Percentiles rank a stretch among this genome's conserved stretches.
Evolutionary conservation across 345 rosid species (phyloP).

Genomic region (Durio zibethinus): DNA sequence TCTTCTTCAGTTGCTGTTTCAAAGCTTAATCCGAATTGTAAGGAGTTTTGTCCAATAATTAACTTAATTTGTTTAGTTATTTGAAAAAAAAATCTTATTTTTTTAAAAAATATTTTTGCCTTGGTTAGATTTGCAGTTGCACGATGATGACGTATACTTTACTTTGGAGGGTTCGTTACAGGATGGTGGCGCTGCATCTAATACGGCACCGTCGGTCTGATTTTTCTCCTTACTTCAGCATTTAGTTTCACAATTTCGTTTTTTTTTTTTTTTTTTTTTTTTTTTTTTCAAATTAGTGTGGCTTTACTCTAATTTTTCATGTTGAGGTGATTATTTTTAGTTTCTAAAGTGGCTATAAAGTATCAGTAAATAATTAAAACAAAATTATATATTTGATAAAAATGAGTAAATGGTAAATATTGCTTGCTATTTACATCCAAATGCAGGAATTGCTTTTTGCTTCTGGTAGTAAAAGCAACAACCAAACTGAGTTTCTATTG

Average conservation of each 20-base stretch:
- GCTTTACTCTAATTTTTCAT: neutral
- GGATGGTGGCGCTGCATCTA: conserved; percentile 38
- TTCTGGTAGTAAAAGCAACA: too few relatives aligned
- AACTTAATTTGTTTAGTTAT: too few relatives aligned
- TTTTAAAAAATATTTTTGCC: neutral
- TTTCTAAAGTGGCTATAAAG: neutral
- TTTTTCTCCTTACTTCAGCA: neutral
- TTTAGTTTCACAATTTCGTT: neutral
- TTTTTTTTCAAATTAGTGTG: neutral
- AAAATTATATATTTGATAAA: too few relatives aligned
- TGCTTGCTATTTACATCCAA: neutral
- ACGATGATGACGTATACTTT: conserved; percentile 76
- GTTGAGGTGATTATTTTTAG: neutral
- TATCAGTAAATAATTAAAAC: neutral
- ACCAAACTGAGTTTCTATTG: too few relatives aligned
- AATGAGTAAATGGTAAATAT: too few relatives aligned
- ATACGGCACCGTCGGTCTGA: conserved; percentile 41
- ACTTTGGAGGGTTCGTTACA: conserved; percentile 48
- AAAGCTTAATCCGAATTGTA: conserved; percentile 66
- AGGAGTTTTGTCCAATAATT: conserved; percentile 10
- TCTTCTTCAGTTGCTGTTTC: conserved; percentile 47
- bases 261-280: too few relatives aligned
- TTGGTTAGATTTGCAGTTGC: conserved; percentile 65
- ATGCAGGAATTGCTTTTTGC: neutral
- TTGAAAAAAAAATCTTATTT: too few relatives aligned